Evolutionary conservation across 2,329 filamentous ascomycete species (phyloP), one percentile per base, ranked within the genome.

Genomic region (Pseudofabraea citricarpa): DNA sequence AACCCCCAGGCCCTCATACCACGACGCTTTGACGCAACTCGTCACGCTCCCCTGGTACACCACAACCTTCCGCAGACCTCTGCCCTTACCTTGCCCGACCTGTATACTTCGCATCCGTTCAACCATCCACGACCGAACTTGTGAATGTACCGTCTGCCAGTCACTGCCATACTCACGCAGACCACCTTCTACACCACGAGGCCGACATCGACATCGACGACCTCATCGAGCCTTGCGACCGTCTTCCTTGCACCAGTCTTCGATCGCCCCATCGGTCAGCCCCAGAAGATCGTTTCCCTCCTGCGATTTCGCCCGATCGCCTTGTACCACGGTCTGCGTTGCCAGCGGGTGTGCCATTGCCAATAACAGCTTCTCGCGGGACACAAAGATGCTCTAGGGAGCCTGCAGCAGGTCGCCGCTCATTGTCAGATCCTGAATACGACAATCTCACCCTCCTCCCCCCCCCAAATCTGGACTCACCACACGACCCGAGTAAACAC

Each of bases 371-470:
- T 33, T 45, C 45, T 56, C 55, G 50, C 45, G 53, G 48, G 46
- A 49, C 48, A 58, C 53, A 55, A 41, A 27, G 53, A 42, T 46
- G 37, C 29, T 26, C 45, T 49, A 53, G 56, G 54, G 45, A 54
- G 41, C 49, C 47, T 55, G 53, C 54, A 56, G 45, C 54, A 52
- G 51, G 51, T 49, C 48, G 47, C 49, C 47, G 52, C 53, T 44
- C 50, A 50, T 53, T 50, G 53, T 53, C 50, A 53, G 46, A 47
- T 37, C 35, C 23, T n/a, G n/a, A n/a, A n/a, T n/a, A n/a, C n/a
- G n/a, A n/a, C n/a, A n/a, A n/a, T n/a, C n/a, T n/a, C n/a, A n/a
- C n/a, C n/a, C n/a, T n/a, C n/a, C n/a, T n/a, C n/a, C n/a, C n/a
- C n/a, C n/a, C n/a, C n/a, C n/a, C n/a, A n/a, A n/a, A n/a, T n/a